Conservation (phyloP, 2,329 filamentous ascomycete species). For the Botrytis medusae region DNA sequence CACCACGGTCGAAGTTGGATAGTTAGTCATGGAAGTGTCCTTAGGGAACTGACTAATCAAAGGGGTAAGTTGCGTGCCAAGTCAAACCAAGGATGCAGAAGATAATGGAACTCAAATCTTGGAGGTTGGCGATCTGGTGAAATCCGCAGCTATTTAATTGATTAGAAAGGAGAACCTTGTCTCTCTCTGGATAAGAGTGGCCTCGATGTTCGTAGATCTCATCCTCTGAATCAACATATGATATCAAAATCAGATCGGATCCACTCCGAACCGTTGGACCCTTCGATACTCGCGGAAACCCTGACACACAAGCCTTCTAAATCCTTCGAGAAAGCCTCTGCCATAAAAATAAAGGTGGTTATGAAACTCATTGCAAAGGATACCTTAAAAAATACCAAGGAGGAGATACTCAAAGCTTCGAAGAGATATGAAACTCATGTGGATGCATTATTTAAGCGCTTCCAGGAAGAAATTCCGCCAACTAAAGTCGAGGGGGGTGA, state of each 20-base stretch:
- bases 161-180: background rate
- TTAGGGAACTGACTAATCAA: background rate
- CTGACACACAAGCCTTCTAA: background rate
- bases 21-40: background rate
- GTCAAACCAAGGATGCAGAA: background rate
- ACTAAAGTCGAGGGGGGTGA: too few relatives aligned
- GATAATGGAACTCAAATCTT: background rate
- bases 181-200: background rate
- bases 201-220: background rate
- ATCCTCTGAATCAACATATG: too few relatives aligned
- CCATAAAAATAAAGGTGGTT: background rate
- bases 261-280: background rate
- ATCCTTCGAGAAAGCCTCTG: background rate
- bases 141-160: background rate
- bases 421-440: background rate
- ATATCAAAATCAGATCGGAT: background rate
- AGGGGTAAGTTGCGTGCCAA: background rate
- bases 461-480: background rate
- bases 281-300: background rate
- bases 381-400: background rate
- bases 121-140: background rate
- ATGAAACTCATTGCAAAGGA: background rate
- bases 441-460: background rate
- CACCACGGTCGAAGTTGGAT: background rate
- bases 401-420: background rate